Evolutionary conservation across 768 basidiomycete genomes (phyloP).

Genomic region (Boletus huronensis): DNA sequence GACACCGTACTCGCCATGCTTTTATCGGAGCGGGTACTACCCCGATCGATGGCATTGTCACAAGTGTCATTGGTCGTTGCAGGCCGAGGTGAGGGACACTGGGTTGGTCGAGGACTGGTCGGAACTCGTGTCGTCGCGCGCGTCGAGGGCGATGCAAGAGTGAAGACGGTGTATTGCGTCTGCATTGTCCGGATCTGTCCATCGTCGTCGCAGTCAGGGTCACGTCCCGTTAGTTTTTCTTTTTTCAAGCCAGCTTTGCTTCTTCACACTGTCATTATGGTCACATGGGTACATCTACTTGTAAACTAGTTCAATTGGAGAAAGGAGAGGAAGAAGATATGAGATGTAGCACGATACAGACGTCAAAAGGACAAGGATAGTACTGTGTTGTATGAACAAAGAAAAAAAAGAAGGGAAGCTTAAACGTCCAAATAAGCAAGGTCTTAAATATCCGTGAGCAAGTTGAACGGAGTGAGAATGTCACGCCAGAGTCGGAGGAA

Average conservation of each 20-base stretch:
- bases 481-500: background rate
- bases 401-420: background rate
- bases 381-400: constrained; percentile 5
- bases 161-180: background rate
- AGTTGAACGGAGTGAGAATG: background rate
- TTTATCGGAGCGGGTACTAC: constrained; percentile 46
- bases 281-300: constrained; percentile 26
- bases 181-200: too few species aligned
- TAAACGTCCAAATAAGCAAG: constrained; percentile 28
- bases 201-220: background rate
- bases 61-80: constrained; percentile 38
- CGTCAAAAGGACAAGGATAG: constrained; percentile 12
- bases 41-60: constrained; percentile 40
- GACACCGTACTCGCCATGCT: constrained; percentile 72
- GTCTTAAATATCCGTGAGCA: constrained; percentile 18
- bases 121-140: constrained; percentile 8
- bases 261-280: constrained; percentile 18
- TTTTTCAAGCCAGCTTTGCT: background rate
- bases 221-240: background rate
- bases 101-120: constrained; percentile 13
- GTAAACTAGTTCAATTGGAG: constrained; percentile 23
- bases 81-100: background rate
- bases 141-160: constrained; percentile 16
- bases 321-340: background rate
- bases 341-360: constrained; percentile 24